Base-by-base conservation (phyloP, 139 green algal genomes). In the Chlamydomonas schloesseri region DNA sequence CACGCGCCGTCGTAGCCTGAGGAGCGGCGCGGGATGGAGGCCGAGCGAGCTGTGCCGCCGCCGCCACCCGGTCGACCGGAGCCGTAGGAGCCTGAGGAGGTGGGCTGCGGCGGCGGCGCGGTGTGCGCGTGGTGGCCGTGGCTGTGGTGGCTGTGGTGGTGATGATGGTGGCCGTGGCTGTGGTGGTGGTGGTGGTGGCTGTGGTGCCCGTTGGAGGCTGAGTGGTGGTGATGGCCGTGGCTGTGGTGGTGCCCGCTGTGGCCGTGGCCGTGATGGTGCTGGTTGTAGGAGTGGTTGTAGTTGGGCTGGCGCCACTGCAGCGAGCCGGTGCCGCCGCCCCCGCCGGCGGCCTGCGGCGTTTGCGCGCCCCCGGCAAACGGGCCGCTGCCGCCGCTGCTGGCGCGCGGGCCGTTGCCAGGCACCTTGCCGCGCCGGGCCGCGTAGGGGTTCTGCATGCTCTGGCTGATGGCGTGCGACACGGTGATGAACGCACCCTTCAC, bases 401-500 rank as follows among this genome's bases (percentile, higher is more conserved):
- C 42, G 42, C 42, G 47, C 28, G 65, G 73, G 50, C 65, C 26
- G 73, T 80, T 37, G 50, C 65, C 46, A 6, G 13, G 55, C 20
- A 23, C 55, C 55, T 64, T 64, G 55, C 20, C 55, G 55, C 55
- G 55, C 6, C 21, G 55, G 8, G 55, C 55, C 8, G 55, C 55
- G 55, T 23, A 23, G 47, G 26, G 37, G 47, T 46, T 37, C n/a
- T 80, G 73, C 3, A 36, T 62, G 36, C 28, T 75, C 34, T 57
- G 31, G 36, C 1, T 15, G 34, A 75, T 36, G 10, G 60, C 42
- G 1, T 69, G 73, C 31, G 73, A 84, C 21, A 74, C 64, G 46
- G 79, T 85, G 47, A 85, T 85, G 79, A 85, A 85, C 17, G 79
- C 65, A 20, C 67, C 79, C 79, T 76, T 85, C 24, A 77, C 65